Evolutionary conservation across 2,329 filamentous ascomycete genomes (phyloP).

Genomic region (Magnaporthiopsis poae): DNA sequence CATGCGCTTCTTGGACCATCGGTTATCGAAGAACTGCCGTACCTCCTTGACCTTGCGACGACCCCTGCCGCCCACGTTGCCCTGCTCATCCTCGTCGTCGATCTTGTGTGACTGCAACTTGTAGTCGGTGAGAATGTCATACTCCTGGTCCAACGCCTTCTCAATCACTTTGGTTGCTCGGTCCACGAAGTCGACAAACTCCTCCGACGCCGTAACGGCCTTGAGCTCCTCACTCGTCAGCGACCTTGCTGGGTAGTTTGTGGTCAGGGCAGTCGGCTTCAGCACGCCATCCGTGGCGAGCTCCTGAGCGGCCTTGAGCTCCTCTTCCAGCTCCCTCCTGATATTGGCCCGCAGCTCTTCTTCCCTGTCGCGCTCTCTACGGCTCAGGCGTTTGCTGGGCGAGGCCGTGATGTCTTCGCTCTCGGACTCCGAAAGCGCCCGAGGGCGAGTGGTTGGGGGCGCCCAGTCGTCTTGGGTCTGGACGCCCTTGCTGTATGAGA

Average conservation of each 20-base stretch:
- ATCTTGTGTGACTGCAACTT: conserved; percentile 66
- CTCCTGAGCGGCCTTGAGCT: conserved; percentile 64
- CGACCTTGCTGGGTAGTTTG: conserved; percentile 67
- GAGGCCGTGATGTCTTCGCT: conserved; percentile 51
- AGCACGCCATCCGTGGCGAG: conserved; percentile 42
- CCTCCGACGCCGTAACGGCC: conserved; percentile 81
- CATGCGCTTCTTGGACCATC: conserved; percentile 96
- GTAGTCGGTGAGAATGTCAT: conserved; percentile 93
- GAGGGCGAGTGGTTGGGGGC: conserved; percentile 40
- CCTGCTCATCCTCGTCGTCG: conserved; percentile 76
- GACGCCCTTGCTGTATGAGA: conserved; percentile 94
- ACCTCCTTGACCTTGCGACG: conserved; percentile 74
- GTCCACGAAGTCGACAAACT: conserved; percentile 92
- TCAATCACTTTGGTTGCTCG: conserved; percentile 95
- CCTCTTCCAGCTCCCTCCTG: conserved; percentile 83
- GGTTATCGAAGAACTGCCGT: conserved; percentile 85
- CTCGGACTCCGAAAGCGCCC: conserved; percentile 52
- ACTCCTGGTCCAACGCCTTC: conserved; percentile 86
- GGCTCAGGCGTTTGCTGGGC: conserved; percentile 64
- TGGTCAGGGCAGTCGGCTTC: conserved; percentile 28
- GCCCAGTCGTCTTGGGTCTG: conserved; percentile 76
- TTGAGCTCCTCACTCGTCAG: conserved; percentile 77
- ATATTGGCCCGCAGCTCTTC: conserved; percentile 82
- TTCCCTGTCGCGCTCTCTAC: conserved; percentile 70
- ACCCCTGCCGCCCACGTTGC: conserved; percentile 60